phyloP scores from a whole-genome alignment of 345 rosid species.

The Rhizophora apiculata region DNA sequence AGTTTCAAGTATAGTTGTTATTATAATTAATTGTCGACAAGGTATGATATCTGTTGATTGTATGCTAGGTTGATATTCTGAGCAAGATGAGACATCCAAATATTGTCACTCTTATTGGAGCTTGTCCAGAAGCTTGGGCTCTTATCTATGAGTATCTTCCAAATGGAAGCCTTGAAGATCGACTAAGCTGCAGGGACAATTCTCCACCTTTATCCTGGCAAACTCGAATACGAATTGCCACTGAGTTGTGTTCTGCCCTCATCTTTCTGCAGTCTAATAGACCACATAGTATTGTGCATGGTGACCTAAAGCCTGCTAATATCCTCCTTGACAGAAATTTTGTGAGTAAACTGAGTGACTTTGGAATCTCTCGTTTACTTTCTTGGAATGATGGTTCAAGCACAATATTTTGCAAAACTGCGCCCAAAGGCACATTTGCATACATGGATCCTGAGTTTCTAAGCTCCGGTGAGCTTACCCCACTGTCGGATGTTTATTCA shows the following conservation, averaged over 20 bases:
- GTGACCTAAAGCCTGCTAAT: constrained; percentile 84
- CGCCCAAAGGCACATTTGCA: constrained; percentile 61
- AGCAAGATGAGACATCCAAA: constrained; percentile 88
- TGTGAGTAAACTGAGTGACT: constrained; percentile 78
- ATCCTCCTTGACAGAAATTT: constrained; percentile 74
- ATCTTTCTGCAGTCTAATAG: constrained; percentile 81
- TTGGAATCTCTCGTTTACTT: constrained; percentile 67
- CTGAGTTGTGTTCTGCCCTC: constrained; percentile 79
- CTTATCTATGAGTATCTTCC: constrained; percentile 82
- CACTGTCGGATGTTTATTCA: constrained; percentile 82
- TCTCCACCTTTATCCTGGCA: constrained; percentile 88
- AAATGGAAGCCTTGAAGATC: constrained; percentile 94
- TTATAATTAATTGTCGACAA: not conserved
- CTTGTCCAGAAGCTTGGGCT: constrained; percentile 81
- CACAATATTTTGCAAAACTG: constrained; percentile 44
- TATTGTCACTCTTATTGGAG: constrained; percentile 78
- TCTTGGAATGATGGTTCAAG: constrained; percentile 27
- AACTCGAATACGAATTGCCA: constrained; percentile 68
- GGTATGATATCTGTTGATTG: constrained; percentile 16
- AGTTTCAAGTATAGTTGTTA: not conserved
- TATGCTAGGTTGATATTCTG: constrained; percentile 67
- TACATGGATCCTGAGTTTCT: constrained; percentile 86
- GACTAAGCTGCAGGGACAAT: constrained; percentile 71
- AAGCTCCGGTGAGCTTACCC: constrained; percentile 68
- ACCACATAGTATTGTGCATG: constrained; percentile 81